Evolutionary conservation across 805 yeast genomes (phyloP), one percentile per base, ranked within the genome.

Genomic region (Sugiyamaella floridensis): DNA sequence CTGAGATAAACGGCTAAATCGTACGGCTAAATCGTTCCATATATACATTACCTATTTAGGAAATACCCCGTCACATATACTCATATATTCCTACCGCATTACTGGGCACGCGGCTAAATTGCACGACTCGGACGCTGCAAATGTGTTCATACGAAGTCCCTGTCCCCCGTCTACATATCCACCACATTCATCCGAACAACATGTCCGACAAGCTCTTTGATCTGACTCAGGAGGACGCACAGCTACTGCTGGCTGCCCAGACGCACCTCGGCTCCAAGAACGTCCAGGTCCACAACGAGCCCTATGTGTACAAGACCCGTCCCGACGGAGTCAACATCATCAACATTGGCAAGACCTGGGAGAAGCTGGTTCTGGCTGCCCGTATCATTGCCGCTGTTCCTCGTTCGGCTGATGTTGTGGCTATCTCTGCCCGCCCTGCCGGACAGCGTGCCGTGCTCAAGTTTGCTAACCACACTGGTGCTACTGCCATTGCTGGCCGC

Each of bases 401-500:
- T 80, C 89, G 89, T 85, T 82, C 98, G 65, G 82, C 92, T 66
- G 99, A 93, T 74, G 96, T 93, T 73, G 98, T 90, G 75, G 98
- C 96, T 70, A 89, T 95, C 72, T 90, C 98, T 64, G 88, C 98
- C 70, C 92, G 98, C 84, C 90, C 97, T 70, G 92, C 87, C 80
- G 99, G 99, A 74, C 99, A 93, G 83, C 93, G 99, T 83, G 99
- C 99, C 73, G 99, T 92, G 67, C 85, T 93, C 78, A 93, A 93
- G 83, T 93, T 86, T 74, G 97, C 99, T 74, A 88, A 97, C 70
- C 98, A 93, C 90, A 90, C 98, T 70, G 98, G 98, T 78, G 97
- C 99, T 67, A 92, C 98, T 68, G 90, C 99, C 75, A 92, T 93
- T 80, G 99, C 99, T 70, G 99, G 99, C 80, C 89, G 99, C 83